These are phyloP conservation scores for Misopates orontium DNA, from an alignment of 257 asterid genomes.

Conservation along the genomic window DNA sequence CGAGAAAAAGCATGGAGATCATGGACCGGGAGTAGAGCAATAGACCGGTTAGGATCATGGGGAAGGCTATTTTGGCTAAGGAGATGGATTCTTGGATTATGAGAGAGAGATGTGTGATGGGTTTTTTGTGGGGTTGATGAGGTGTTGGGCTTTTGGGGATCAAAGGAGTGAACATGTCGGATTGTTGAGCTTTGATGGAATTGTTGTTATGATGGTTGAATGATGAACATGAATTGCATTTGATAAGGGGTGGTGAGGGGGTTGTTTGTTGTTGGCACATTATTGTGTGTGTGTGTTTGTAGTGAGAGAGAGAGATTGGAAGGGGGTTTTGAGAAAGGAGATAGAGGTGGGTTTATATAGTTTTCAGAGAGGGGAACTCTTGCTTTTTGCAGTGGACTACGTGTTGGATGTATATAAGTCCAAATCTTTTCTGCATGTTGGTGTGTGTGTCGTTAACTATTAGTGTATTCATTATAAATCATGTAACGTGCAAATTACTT, in stretches of 20 bases:
- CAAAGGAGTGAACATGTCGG: too few species aligned
- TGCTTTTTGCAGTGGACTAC: too few species aligned
- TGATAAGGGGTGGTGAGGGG: slow-evolving; percentile 20
- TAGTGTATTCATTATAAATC: too few species aligned
- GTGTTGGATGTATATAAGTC: too few species aligned
- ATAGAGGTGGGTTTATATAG: slow-evolving; percentile 28
- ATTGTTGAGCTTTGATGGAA: too few species aligned
- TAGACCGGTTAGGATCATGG: slow-evolving; percentile 75
- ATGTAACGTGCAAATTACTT: too few species aligned
- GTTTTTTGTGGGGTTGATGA: slow-evolving; percentile 21
- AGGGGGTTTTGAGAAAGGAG: slow-evolving; percentile 17
- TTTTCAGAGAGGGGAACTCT: background rate
- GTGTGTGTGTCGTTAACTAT: too few species aligned
- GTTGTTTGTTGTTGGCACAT: slow-evolving; percentile 49
- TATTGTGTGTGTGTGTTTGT: background rate
- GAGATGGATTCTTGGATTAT: slow-evolving; percentile 42
- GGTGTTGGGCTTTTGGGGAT: slow-evolving; percentile 3
- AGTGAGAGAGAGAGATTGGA: slow-evolving; percentile 16
- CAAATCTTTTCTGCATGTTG: too few species aligned
- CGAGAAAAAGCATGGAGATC: slow-evolving; percentile 85
- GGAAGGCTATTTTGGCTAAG: slow-evolving; percentile 55
- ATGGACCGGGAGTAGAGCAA: slow-evolving; percentile 77
- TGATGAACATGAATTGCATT: slow-evolving; percentile 26
- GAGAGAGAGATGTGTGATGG: slow-evolving; percentile 32
- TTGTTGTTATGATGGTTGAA: background rate